Conservation (phyloP, 1,284 basidiomycete species). For the Pseudozyma tsukubaensis region DNA sequence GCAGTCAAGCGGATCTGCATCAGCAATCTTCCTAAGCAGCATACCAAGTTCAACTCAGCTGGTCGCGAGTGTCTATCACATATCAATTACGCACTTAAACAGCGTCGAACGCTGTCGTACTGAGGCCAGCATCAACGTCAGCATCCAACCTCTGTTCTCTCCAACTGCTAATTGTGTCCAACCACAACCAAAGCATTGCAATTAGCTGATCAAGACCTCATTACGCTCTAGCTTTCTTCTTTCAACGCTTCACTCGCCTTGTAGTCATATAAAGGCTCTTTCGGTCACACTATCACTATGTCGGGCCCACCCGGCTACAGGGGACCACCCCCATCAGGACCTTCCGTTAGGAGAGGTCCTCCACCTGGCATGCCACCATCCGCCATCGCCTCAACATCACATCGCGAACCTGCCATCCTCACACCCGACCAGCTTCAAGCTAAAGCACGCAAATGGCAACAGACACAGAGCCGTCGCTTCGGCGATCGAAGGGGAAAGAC, state of each 20-base stretch:
- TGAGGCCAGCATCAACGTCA: background rate
- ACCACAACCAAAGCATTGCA: background rate
- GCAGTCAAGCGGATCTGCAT: too few species aligned
- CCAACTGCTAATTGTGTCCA: background rate
- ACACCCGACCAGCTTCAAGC: slow-evolving; percentile 81
- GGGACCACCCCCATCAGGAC: slow-evolving; percentile 45
- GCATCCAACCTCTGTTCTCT: background rate
- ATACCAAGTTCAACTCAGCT: too few species aligned
- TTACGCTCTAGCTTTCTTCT: background rate
- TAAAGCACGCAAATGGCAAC: slow-evolving; percentile 92
- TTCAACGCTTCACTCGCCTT: too few species aligned
- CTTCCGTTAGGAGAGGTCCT: slow-evolving; percentile 51
- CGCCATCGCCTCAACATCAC: slow-evolving; percentile 25
- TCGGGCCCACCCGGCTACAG: slow-evolving; percentile 55
- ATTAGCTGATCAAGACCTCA: background rate
- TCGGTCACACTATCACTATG: slow-evolving; percentile 25
- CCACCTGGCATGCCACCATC: slow-evolving; percentile 45
- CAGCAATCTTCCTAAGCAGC: too few species aligned
- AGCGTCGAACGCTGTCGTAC: too few species aligned
- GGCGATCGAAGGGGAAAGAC: slow-evolving; percentile 84
- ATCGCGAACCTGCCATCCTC: slow-evolving; percentile 70
- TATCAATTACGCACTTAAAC: too few species aligned
- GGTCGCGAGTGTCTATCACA: too few species aligned
- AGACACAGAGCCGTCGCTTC: slow-evolving; percentile 90
- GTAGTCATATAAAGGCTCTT: background rate